These are phyloP conservation scores for Dendrocalamus latiflorus DNA, from an alignment of 202 grass and related monocot species.

Conservation along the genomic window DNA sequence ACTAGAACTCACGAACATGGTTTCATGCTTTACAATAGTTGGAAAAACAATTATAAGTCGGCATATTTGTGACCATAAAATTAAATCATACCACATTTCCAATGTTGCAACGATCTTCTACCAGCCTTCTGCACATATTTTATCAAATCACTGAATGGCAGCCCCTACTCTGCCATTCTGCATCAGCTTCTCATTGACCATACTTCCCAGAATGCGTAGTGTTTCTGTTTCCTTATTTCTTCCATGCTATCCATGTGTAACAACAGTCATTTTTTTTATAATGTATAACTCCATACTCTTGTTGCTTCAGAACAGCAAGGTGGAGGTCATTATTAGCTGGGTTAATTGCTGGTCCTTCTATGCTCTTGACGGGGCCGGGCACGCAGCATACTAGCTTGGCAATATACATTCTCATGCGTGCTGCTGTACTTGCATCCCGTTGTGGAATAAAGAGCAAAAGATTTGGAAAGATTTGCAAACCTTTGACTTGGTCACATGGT, in stretches of 20 bases:
- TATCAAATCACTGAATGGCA: not conserved
- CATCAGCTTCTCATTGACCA: not conserved
- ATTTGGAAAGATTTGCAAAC: constrained; percentile 87
- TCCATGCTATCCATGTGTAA: not conserved
- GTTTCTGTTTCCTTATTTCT: no score
- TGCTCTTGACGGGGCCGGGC: constrained; percentile 84
- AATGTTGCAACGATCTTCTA: not conserved
- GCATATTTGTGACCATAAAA: not conserved
- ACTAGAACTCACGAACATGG: not conserved
- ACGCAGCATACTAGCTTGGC: constrained; percentile 96
- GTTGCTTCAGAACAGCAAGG: constrained; percentile 77
- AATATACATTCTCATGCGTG: constrained; percentile 92
- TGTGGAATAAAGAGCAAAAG: constrained; percentile 92
- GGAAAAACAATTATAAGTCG: not conserved
- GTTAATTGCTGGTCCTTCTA: constrained; percentile 81
- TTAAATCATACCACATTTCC: not conserved
- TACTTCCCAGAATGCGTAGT: not conserved
- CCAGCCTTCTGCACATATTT: not conserved
- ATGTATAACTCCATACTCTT: constrained; percentile 21
- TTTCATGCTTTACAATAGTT: not conserved
- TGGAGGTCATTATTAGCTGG: constrained; percentile 91
- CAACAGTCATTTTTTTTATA: not conserved
- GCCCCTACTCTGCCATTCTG: not conserved
- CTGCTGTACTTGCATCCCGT: constrained; percentile 76
- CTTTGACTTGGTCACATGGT: constrained; percentile 92